Evolutionary conservation across 495 filamentous ascomycete genomes (phyloP).

Genomic region (Neurospora hispaniola): DNA sequence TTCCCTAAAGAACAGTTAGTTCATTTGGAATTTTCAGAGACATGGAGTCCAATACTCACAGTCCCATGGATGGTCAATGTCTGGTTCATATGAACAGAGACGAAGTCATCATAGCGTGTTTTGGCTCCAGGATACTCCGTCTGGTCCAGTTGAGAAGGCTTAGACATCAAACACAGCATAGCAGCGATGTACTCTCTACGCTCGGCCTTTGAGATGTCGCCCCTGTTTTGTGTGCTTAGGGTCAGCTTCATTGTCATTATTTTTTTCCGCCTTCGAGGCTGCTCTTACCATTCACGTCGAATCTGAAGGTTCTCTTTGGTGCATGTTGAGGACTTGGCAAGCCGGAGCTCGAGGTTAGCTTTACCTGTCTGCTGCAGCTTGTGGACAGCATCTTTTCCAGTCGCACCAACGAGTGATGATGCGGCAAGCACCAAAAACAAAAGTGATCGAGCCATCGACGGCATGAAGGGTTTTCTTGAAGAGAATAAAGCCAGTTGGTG

Average conservation of each 20-base stretch:
- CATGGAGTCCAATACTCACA: slow-evolving; percentile 9
- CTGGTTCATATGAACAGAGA: slow-evolving; percentile 56
- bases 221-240: slow-evolving; percentile 28
- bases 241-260: neutral
- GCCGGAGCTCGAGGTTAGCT: slow-evolving; percentile 24
- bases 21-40: neutral
- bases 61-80: slow-evolving; percentile 51
- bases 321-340: slow-evolving; percentile 37
- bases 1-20: slow-evolving; percentile 29
- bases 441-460: neutral
- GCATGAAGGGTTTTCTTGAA: neutral
- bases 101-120: slow-evolving; percentile 55
- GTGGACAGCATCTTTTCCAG: slow-evolving; percentile 23
- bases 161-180: slow-evolving; percentile 51
- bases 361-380: slow-evolving; percentile 34
- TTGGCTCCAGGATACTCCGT: slow-evolving; percentile 27
- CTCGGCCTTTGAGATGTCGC: slow-evolving; percentile 35
- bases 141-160: slow-evolving; percentile 38
- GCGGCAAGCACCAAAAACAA: neutral
- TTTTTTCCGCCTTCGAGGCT: neutral
- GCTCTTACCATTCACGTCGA: slow-evolving; percentile 38
- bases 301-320: slow-evolving; percentile 36
- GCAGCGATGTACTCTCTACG: slow-evolving; percentile 52
- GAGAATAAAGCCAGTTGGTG: neutral
- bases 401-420: neutral